These are phyloP conservation scores for Xylariaceae sp. DNA, from an alignment of 2,329 filamentous ascomycete species.

Conservation along the genomic window DNA sequence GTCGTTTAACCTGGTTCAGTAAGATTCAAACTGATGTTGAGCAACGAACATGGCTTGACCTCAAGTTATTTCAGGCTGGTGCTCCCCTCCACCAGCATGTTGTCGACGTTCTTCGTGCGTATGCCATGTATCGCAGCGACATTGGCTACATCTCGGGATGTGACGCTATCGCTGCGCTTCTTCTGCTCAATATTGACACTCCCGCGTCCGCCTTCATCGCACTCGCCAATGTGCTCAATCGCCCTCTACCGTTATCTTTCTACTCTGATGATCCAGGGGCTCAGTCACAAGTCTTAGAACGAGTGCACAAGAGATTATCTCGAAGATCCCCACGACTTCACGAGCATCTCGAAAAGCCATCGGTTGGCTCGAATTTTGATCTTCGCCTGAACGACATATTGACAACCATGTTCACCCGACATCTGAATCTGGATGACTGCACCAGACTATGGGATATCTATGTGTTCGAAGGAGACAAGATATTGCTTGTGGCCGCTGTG, in stretches of 20 bases:
- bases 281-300: conserved; percentile 64
- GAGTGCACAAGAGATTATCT: conserved; percentile 63
- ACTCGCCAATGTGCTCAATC: conserved; percentile 57
- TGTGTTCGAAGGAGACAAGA: conserved; percentile 73
- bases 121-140: conserved; percentile 77
- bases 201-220: conserved; percentile 14
- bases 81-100: conserved; percentile 65
- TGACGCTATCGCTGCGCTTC: conserved; percentile 64
- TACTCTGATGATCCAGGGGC: conserved; percentile 66
- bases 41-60: conserved; percentile 63
- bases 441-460: conserved; percentile 77
- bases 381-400: conserved; percentile 59
- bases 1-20: conserved; percentile 57
- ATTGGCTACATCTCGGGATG: conserved; percentile 74
- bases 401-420: conserved; percentile 58
- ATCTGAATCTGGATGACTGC: conserved; percentile 65
- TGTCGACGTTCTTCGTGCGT: conserved; percentile 71
- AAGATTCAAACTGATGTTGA: conserved; percentile 62
- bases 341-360: conserved; percentile 54
- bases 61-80: conserved; percentile 66
- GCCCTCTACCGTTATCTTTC: conserved; percentile 55
- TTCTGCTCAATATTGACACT: conserved; percentile 16
- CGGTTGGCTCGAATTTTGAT: conserved; percentile 44
- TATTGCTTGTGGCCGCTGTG: conserved; percentile 67
- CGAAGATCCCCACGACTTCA: conserved; percentile 63